Evolutionary conservation across 2,329 filamentous ascomycete genomes (phyloP).

Genomic region (Aspergillus quadrilineatus): DNA sequence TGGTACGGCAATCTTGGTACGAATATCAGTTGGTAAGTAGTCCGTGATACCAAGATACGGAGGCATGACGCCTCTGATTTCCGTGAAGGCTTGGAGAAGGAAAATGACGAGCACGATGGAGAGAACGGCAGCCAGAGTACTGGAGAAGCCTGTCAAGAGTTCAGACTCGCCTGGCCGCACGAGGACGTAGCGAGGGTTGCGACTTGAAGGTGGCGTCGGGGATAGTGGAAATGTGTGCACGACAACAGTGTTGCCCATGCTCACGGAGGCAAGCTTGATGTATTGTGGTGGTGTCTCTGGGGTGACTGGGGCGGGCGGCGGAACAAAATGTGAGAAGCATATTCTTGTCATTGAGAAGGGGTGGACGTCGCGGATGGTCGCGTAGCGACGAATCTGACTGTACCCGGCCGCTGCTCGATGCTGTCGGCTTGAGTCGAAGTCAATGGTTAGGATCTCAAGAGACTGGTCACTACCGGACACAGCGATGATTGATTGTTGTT

Average conservation of each 20-base stretch:
- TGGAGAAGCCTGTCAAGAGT: conserved; percentile 52
- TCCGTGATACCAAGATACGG: conserved; percentile 58
- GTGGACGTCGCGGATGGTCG: conserved; percentile 56
- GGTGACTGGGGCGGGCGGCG: conserved; percentile 51
- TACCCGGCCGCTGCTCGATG: conserved; percentile 33
- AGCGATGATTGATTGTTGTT: conserved; percentile 76
- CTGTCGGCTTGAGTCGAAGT: conserved; percentile 53
- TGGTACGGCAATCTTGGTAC: conserved; percentile 40
- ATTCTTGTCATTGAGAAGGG: conserved; percentile 59
- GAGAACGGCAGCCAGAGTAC: conserved; percentile 58
- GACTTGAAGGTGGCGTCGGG: conserved; percentile 42
- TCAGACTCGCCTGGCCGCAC: conserved; percentile 58
- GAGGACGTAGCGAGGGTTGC: conserved; percentile 67
- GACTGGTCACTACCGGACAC: conserved; percentile 78
- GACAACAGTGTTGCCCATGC: conserved; percentile 74
- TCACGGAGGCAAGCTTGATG: conserved; percentile 77
- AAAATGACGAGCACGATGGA: conserved; percentile 64
- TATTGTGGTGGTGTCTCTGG: conserved; percentile 54
- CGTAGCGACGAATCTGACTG: conserved; percentile 51
- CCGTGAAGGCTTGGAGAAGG: conserved; percentile 60
- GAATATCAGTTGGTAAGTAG: conserved; percentile 55
- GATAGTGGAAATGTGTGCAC: conserved; percentile 75
- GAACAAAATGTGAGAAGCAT: conserved; percentile 52
- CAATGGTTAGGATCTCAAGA: conserved; percentile 73
- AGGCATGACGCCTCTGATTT: conserved; percentile 58